These are phyloP conservation scores for Neurospora sp. DNA, from an alignment of 2,329 filamentous ascomycete genomes.

Conservation along the genomic window DNA sequence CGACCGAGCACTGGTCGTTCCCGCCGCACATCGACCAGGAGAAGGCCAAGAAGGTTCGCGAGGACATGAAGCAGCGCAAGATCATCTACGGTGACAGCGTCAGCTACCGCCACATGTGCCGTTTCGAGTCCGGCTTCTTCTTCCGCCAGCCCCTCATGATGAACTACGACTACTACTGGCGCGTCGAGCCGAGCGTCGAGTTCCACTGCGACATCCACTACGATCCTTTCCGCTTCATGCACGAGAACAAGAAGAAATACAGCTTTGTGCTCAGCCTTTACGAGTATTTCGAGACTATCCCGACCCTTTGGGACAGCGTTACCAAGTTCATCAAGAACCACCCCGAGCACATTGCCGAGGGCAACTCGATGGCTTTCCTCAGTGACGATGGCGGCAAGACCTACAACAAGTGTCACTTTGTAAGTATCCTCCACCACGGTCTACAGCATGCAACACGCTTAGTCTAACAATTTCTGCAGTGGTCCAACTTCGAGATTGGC, in stretches of 20 bases:
- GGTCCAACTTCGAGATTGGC: constrained; percentile 98
- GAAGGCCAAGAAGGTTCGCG: constrained; percentile 77
- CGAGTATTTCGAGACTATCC: constrained; percentile 94
- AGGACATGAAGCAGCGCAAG: constrained; percentile 88
- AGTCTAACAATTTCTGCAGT: constrained; percentile 41
- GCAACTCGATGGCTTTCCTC: constrained; percentile 83
- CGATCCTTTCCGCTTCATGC: constrained; percentile 95
- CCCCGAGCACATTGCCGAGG: constrained; percentile 76
- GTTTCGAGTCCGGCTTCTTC: constrained; percentile 98
- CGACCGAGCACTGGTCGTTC: constrained; percentile 93
- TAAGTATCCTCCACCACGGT: constrained; percentile 35
- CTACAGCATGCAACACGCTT: background rate
- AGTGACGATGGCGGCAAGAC: constrained; percentile 84
- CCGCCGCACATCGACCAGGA: constrained; percentile 93
- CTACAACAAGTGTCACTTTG: constrained; percentile 97
- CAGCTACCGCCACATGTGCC: constrained; percentile 98
- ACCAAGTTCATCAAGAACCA: constrained; percentile 89
- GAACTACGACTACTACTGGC: constrained; percentile 99
- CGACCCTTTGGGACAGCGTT: constrained; percentile 87
- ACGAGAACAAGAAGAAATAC: constrained; percentile 95
- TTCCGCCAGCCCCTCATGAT: constrained; percentile 90
- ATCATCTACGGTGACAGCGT: constrained; percentile 98
- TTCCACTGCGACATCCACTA: constrained; percentile 93
- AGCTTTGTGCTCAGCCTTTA: constrained; percentile 92
- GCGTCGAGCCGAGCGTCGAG: constrained; percentile 93